Base-by-base conservation (phyloP, 75 land plant genomes). In the Ceratopteris richardii region DNA sequence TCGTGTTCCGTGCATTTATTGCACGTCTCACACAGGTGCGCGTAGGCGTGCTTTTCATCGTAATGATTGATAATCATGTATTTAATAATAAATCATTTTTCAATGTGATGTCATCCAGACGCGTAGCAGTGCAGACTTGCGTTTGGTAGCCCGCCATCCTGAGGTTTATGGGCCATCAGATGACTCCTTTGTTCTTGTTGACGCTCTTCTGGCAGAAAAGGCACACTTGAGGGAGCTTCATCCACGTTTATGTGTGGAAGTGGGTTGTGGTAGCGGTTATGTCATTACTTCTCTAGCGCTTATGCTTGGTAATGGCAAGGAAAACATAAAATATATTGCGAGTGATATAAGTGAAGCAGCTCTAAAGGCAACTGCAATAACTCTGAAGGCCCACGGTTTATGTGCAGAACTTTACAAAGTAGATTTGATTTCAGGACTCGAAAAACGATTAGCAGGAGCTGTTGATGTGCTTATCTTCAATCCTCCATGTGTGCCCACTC, bases 401-500 rank as follows among this genome's bases (percentile, higher is more conserved):
- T 61, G 78, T 51, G 92, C 87, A 7, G 96, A 93, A 52, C 69
- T 93, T 17, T 48, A 89, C 5, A 46, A 28, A 24, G 77, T 85
- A 23, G 81, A 89, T 60, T 71, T 93, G 51, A 87, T 81, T 21
- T 71, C 84, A 19, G 87, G 87, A 7, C 65, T 93, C 31, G 79
- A 83, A 60, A 77, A 69, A 39, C 80, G 91, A 11, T 64, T 93
- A 41, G 76, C 80, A 12, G 79, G 90, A 10, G 46, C 57, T 42
- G 87, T 93, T 7, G 96, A 93, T 77, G 84, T 93, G 31, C 62
- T 93, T 51, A 81, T 93, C 63, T 83, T 93, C 65, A 93, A 93
- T 43, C 98, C 98, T 28, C 98, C 98, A 26, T 93, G 86, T 61
- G 96, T 93, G 23, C 96, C 98, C 23, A 93, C 98, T 1, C 96